These are phyloP conservation scores for Brassica napus DNA, from an alignment of 345 rosid species.

Conservation along the genomic window Da-Ae NC_063442.1:3053001-3053500, in stretches of 20 bases:
- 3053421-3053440: conserved; percentile 1
- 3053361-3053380: not conserved
- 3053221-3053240: not conserved
- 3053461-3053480: not conserved
- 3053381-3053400: not conserved
- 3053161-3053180: not conserved
- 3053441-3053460: not conserved
- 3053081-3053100: not conserved
- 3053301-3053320: not conserved
- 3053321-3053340: not conserved
- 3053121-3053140: not conserved
- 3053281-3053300: not conserved
- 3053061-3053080: not conserved
- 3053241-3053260: not conserved
- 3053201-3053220: not conserved
- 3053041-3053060: not conserved
- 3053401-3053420: conserved; percentile 17
- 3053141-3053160: not conserved
- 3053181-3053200: not conserved
- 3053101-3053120: not conserved
- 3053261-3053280: not conserved
- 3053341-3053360: not conserved
- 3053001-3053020: not conserved
- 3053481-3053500: not conserved
- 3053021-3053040: not conserved